Evolutionary conservation across 2,329 filamentous ascomycete species (phyloP).

Genomic region (Diaporthe vaccinii): DNA sequence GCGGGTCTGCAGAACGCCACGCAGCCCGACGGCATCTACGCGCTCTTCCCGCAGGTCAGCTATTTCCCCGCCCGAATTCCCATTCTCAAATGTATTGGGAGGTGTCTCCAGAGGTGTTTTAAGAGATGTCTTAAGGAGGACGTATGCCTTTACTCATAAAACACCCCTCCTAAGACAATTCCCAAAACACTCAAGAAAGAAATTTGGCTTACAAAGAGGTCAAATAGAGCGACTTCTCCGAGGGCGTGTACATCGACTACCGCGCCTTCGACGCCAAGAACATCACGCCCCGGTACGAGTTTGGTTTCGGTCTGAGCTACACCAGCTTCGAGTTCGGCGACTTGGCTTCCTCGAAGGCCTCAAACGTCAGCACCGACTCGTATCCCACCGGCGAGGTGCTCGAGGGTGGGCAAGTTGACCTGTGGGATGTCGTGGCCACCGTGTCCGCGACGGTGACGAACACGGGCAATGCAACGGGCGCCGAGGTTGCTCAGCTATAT

Average conservation of each 20-base stretch:
- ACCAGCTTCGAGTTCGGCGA: slow-evolving; percentile 64
- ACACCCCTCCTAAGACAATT: too few species aligned
- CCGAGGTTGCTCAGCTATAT: slow-evolving; percentile 60
- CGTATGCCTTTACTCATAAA: too few species aligned
- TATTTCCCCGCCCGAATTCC: too few species aligned
- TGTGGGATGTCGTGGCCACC: slow-evolving; percentile 60
- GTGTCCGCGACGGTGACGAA: slow-evolving; percentile 52
- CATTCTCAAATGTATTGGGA: too few species aligned
- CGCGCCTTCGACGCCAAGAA: slow-evolving; percentile 64
- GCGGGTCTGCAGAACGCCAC: slow-evolving; percentile 56
- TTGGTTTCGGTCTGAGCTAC: slow-evolving; percentile 69
- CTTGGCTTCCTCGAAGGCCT: slow-evolving; percentile 51
- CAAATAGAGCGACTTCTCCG: slow-evolving; percentile 61
- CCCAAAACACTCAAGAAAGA: too few species aligned
- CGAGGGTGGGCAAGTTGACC: slow-evolving; percentile 60
- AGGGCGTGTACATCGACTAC: slow-evolving; percentile 67
- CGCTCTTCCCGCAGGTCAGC: slow-evolving; percentile 63
- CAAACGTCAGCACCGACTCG: slow-evolving; percentile 46
- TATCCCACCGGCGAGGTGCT: slow-evolving; percentile 56
- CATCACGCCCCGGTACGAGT: slow-evolving; percentile 65
- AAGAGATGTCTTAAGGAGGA: too few species aligned
- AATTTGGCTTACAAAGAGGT: too few species aligned
- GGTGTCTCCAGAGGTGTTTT: too few species aligned
- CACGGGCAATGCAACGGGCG: slow-evolving; percentile 52
- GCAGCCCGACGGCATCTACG: slow-evolving; percentile 63